Base-by-base conservation (phyloP, 352 stramenopile genomes). In the Globisporangium alternatum region DNA sequence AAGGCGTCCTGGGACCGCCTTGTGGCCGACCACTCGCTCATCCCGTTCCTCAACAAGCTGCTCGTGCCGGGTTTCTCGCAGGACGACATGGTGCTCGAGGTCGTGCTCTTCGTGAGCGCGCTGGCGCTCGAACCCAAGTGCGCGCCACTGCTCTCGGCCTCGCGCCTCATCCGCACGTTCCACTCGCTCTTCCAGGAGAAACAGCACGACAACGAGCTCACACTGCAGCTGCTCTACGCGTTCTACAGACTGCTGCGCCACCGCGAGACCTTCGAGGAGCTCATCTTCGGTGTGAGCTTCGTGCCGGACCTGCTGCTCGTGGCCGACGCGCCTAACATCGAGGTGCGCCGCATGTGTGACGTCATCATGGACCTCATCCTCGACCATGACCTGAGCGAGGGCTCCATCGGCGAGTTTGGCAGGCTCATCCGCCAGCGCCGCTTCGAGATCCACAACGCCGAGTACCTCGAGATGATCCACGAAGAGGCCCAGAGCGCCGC, bases 21-120 rank as follows among this genome's bases (percentile, higher is more conserved):
- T 17, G 65, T 98, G 19, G 72, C 75, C 21, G 93, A 98, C 47
- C 75, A 96, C 62, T 83, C 81, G 41, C 56, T 98, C 5, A 78
- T 96, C 6, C 81, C 87, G n/a, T 93, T 98, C 60, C 68, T 98
- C 30, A 92, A 76, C 67, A 98, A 97, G 68, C 67, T 96, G n/a
- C 88, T 98, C 21, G 91, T 97, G 21, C 93, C 81, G 0, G 93
- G 90, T 19, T 98, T 98, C 75, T 93, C 89, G 2, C 88, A 96
- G 74, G 87, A 98, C 52, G 90, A 98, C 67, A 86, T 98, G 66
- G 74, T 97, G 51, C 76, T 98, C 45, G 89, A 97, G 72, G 88
- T 96, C 31, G 87, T 98, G 17, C 80, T 97, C 54, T 90, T 97
- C 33, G 77, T 96, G 13, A 78, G 86, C 28, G 70, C 83, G 5